phyloP scores from a whole-genome alignment of 163 green algal genomes.

The Chloromonas sp. region DNA sequence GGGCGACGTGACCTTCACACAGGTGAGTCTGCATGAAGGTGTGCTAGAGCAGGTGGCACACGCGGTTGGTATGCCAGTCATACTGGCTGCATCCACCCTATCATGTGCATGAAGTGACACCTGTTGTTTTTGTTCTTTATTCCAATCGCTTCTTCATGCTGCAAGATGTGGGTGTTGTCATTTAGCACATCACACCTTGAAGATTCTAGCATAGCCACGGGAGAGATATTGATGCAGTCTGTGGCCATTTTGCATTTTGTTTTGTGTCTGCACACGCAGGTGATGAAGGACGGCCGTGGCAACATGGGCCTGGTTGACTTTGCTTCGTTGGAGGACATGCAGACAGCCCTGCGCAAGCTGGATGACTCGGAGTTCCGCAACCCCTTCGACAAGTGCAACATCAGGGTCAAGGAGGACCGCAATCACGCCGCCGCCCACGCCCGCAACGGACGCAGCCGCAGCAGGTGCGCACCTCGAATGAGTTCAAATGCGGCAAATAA shows the following conservation, averaged over 20 bases:
- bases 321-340: slow-evolving; percentile 52
- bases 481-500: too few species aligned
- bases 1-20: slow-evolving; percentile 57
- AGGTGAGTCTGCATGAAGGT: slow-evolving; percentile 25
- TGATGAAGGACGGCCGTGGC: slow-evolving; percentile 53
- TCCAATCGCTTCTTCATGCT: too few species aligned
- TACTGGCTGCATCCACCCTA: too few species aligned
- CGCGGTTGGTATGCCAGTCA: not conserved
- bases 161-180: not conserved
- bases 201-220: not conserved
- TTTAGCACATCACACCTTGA: not conserved
- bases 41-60: not conserved
- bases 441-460: slow-evolving; percentile 11
- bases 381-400: slow-evolving; percentile 55
- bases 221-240: not conserved
- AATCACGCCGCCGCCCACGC: not conserved
- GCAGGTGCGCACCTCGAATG: not conserved
- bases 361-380: slow-evolving; percentile 67
- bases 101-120: too few species aligned
- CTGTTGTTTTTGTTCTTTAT: too few species aligned
- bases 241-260: not conserved
- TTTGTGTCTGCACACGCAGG: slow-evolving; percentile 18
- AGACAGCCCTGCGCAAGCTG: slow-evolving; percentile 53
- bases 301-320: slow-evolving; percentile 62
- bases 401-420: slow-evolving; percentile 46